Base-by-base conservation (phyloP, 2,329 filamentous ascomycete genomes). In the Pyrenophora teres region DNA sequence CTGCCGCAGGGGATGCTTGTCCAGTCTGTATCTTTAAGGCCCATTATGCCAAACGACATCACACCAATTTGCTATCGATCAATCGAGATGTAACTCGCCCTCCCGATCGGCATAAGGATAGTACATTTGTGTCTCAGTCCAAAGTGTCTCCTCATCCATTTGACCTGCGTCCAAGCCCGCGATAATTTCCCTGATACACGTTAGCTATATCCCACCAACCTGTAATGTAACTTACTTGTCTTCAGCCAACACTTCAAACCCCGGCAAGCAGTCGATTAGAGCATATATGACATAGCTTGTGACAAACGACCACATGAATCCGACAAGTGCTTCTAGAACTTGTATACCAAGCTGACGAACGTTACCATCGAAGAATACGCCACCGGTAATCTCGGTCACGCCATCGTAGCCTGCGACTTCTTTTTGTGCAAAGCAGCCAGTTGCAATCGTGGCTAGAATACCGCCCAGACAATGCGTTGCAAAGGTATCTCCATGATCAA, bases 401-500 rank as follows among this genome's bases (percentile, higher is more conserved):
- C 80, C 81, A 55, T 82, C 80, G 59, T 82, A 83, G 0, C 77
- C 78, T 4, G 80, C 80, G 4, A 83, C 78, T 40, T 80, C 74
- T 52, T 78, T 80, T 36, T 72, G 70, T 2, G 79, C 80, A 63
- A 82, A 81, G 15, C 81, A 68, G 0, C 80, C 80, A 0, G 80
- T 82, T 3, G 74, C 73, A 10, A 82, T 75, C 0, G 80, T 83
- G 0, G 78, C 80, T 0, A 80, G 63, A 5, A 82, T 69, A 0
- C 80, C 80, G 15, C 80, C 80, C 9, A 82, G 68, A 56, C 80
- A 82, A 52, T 82, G 80, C 3, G 80, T 82, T 4, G 80, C 81
- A 60, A 82, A 82, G 0, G 80, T 82, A 61, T 83, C 80, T 1
- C 79, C 80, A 53, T 81, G 81, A 54, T 82, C 80, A 0, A 83